Percentiles rank a stretch among this genome's conserved stretches.
These are phyloP conservation scores for Singerocomus inundabilis DNA, from an alignment of 1,284 basidiomycete species.

Conservation along the genomic window DNA sequence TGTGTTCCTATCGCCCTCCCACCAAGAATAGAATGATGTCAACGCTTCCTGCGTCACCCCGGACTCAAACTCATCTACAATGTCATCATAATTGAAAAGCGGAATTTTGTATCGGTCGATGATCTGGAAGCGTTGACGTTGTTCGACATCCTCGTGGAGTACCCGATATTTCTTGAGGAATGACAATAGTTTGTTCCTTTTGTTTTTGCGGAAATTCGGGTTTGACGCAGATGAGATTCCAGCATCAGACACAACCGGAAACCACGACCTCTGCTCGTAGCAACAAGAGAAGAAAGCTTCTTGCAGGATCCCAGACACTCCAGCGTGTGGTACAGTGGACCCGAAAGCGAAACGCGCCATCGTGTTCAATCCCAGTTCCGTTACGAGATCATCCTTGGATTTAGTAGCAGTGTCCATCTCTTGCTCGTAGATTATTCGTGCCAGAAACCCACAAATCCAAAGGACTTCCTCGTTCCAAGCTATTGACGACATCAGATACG, in stretches of 20 bases:
- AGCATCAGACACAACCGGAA: constrained; percentile 56
- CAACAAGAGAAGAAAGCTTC: constrained; percentile 76
- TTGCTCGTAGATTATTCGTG: constrained; percentile 83
- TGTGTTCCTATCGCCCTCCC: too few species aligned
- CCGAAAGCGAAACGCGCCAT: constrained; percentile 87
- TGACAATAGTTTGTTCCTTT: background rate
- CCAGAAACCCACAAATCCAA: constrained; percentile 76
- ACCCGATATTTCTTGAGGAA: constrained; percentile 11
- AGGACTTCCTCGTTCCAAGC: constrained; percentile 89
- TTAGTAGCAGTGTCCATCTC: constrained; percentile 59
- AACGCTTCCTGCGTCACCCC: too few species aligned
- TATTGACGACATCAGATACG: constrained; percentile 30
- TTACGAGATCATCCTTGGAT: constrained; percentile 45
- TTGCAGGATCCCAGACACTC: constrained; percentile 69
- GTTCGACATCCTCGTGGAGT: constrained; percentile 36
- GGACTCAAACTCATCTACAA: constrained; percentile 45
- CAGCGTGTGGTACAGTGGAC: constrained; percentile 81
- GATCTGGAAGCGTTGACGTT: constrained; percentile 46
- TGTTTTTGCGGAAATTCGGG: constrained; percentile 1
- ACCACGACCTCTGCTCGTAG: constrained; percentile 20
- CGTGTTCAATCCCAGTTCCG: constrained; percentile 70
- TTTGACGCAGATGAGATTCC: constrained; percentile 50
- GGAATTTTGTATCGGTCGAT: constrained; percentile 54
- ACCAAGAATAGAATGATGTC: too few species aligned
- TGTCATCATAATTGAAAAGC: constrained; percentile 76